These are phyloP conservation scores for Parastagonospora avenae DNA, from an alignment of 2,329 filamentous ascomycete species.

Conservation along the genomic window DNA sequence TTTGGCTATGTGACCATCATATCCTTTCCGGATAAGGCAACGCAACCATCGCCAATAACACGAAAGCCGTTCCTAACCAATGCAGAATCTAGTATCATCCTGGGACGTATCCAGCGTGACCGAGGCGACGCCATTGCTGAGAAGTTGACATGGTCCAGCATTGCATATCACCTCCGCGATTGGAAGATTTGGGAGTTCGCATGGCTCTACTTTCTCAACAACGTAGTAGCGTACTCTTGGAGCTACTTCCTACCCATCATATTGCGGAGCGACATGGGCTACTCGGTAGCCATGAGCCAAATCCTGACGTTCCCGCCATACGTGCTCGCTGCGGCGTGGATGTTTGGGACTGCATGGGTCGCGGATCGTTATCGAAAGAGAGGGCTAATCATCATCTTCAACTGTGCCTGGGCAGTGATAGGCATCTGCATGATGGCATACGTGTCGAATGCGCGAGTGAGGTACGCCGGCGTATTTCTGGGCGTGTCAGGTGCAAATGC, in stretches of 20 bases:
- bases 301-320: conserved; percentile 56
- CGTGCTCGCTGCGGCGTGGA: conserved; percentile 61
- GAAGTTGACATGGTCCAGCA: conserved; percentile 6
- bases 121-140: conserved; percentile 37
- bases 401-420: conserved; percentile 60
- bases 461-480: conserved; percentile 25
- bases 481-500: conserved; percentile 21
- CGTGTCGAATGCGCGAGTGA: conserved; percentile 9
- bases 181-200: conserved; percentile 24
- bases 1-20: conserved; percentile 21
- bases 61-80: conserved; percentile 17
- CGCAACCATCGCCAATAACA: conserved; percentile 8
- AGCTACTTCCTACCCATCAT: conserved; percentile 24
- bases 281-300: conserved; percentile 55
- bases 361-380: conserved; percentile 38
- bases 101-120: conserved; percentile 43
- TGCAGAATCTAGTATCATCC: conserved; percentile 15
- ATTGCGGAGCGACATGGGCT: conserved; percentile 16
- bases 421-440: conserved; percentile 60
- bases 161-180: conserved; percentile 14
- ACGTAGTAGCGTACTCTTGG: conserved; percentile 17
- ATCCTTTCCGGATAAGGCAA: conserved; percentile 18
- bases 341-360: conserved; percentile 57
- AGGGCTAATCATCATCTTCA: conserved; percentile 53
- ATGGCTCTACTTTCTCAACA: conserved; percentile 15